phyloP scores from a whole-genome alignment of 345 rosid genomes.

The Brassica carinata region DNA sequence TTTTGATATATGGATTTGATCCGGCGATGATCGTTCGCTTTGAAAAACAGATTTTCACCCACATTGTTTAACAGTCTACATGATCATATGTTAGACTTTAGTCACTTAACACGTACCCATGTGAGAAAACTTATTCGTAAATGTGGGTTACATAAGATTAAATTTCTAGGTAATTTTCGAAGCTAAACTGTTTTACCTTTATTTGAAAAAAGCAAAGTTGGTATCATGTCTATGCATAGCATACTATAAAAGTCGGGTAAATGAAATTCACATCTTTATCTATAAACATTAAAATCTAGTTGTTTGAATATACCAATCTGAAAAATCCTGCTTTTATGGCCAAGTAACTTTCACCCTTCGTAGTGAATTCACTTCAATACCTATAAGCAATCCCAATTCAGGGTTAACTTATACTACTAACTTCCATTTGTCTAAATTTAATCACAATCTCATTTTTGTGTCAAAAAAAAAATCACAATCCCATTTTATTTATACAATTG shows the following conservation, averaged over 20 bases:
- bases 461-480: background rate
- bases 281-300: background rate
- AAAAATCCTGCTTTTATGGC: slow-evolving; percentile 9
- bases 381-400: slow-evolving; percentile 6
- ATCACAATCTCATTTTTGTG: background rate
- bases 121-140: background rate
- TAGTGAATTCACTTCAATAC: background rate
- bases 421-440: background rate
- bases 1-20: background rate
- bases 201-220: slow-evolving; percentile 2
- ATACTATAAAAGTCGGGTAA: slow-evolving; percentile 24
- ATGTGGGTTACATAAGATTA: background rate
- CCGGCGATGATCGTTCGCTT: background rate
- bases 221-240: slow-evolving; percentile 18
- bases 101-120: background rate
- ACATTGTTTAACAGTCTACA: background rate
- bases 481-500: background rate
- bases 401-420: slow-evolving; percentile 19
- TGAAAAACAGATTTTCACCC: background rate
- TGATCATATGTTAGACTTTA: background rate
- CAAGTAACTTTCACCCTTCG: slow-evolving; percentile 12
- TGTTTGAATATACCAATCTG: background rate
- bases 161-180: background rate
- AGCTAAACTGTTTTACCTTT: background rate
- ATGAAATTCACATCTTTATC: slow-evolving; percentile 23